Base-by-base conservation (phyloP, 208 protist genomes). In the Angomonas desouzai region DNA sequence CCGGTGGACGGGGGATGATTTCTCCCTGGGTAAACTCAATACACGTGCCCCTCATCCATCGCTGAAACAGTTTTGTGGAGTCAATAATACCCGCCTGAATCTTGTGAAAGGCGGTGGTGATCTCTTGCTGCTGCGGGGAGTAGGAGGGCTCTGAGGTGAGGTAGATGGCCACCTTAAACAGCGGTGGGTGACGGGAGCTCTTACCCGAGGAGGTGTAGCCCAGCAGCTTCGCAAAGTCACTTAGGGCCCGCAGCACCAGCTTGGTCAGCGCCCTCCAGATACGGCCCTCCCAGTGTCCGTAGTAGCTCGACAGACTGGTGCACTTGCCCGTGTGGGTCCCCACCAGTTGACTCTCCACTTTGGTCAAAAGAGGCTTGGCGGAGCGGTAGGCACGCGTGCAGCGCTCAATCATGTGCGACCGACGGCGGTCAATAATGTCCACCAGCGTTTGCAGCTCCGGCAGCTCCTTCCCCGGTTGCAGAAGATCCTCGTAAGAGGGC, bases 41-140 rank as follows among this genome's bases (percentile, higher is more conserved):
- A 79, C 97, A 99, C 0, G 96, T 98, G 40, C 97, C 97, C 48
- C 91, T 80, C 95, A 97, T 96, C 97, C 97, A 99, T 2, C 97
- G 96, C 47, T 90, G 79, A 64, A 99, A 99, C 10, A 69, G 68
- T 65, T 95, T 94, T n/a, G 96, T 96, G 32, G 84, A 91, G 65
- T 98, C 95, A 64, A 98, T 87, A 62, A 98, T 93, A 47, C 89
- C 82, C 18, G 78, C 66, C 30, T 98, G 82, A 33, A 97, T 88
- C 76, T 96, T 94, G 79, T 97, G 81, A 51, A 98, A 91, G 18
- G 87, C 86, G 29, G 77, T 87, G 30, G 89, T 96, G 73, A 97
- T 97, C 68, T 98, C 92, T 67, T 96, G 90, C 56, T 96, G 86
- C 72, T 87, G 89, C n/a, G 96, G 96, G 28, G 83, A 89, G 70